phyloP scores from a whole-genome alignment of 371 early-diverging fungal species.

The Rhizopus arrhizus region DNA sequence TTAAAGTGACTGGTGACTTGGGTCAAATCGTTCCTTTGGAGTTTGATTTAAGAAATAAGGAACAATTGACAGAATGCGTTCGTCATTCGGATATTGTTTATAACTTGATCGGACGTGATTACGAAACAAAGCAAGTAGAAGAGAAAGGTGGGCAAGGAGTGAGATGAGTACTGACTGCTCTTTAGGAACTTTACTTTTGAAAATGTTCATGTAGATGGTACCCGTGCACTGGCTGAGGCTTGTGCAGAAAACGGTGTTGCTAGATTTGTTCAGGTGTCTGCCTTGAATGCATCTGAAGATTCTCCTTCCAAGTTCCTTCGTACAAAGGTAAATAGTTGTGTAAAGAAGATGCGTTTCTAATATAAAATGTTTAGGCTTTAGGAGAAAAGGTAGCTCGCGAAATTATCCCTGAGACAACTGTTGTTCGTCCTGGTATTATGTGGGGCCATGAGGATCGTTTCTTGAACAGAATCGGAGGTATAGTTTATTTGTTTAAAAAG shows the following conservation, averaged over 20 bases:
- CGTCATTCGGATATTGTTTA: conserved; percentile 93
- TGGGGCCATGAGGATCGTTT: conserved; percentile 94
- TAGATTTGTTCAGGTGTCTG: conserved; percentile 89
- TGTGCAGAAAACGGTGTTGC: conserved; percentile 83
- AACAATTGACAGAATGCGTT: conserved; percentile 80
- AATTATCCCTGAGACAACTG: conserved; percentile 89
- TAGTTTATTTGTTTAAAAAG: conserved; percentile 16
- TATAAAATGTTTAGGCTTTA: conserved; percentile 57
- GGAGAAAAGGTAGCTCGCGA: conserved; percentile 90
- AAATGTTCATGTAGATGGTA: conserved; percentile 84
- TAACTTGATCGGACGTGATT: conserved; percentile 92
- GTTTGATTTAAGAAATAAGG: conserved; percentile 87
- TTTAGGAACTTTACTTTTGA: conserved; percentile 86
- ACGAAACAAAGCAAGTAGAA: conserved; percentile 77
- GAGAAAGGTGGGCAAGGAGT: background rate
- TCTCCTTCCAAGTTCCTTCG: conserved; percentile 80
- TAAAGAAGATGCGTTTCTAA: background rate
- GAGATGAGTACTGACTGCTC: background rate
- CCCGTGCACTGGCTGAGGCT: conserved; percentile 81
- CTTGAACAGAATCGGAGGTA: conserved; percentile 87
- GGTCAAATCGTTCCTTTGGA: conserved; percentile 92
- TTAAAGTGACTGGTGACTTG: conserved; percentile 92
- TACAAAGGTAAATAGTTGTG: conserved; percentile 68
- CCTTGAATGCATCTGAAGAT: conserved; percentile 79
- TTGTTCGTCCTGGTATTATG: conserved; percentile 89